Conservation (phyloP, 768 basidiomycete species). For the Leccinum sublutescens region DNA sequence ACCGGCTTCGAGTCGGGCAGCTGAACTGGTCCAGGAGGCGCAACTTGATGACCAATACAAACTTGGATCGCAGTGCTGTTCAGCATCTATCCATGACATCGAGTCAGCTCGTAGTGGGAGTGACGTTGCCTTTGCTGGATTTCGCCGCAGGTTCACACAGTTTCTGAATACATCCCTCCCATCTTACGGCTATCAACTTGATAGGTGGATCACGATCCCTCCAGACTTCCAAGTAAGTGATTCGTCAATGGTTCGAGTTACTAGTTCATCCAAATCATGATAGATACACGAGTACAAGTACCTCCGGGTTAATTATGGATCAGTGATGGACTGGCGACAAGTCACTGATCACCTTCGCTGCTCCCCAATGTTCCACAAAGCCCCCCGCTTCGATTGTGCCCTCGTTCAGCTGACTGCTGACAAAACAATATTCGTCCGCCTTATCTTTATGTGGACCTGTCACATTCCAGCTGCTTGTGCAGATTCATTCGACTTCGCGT, state of each 20-base stretch:
- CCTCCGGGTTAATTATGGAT: slow-evolving; percentile 30
- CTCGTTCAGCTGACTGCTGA: slow-evolving; percentile 14
- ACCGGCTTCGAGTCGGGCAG: no score
- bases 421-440: slow-evolving; percentile 9
- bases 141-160: neutral
- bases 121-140: neutral
- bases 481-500: neutral
- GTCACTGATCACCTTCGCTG: slow-evolving; percentile 29
- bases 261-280: neutral
- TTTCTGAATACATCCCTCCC: neutral
- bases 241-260: neutral
- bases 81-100: no score
- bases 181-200: neutral
- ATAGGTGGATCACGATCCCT: neutral
- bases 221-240: neutral
- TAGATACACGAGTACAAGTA: slow-evolving; percentile 15
- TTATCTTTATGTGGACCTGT: slow-evolving; percentile 26
- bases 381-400: slow-evolving; percentile 28
- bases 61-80: no score
- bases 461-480: neutral
- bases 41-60: no score
- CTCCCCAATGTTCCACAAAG: slow-evolving; percentile 30
- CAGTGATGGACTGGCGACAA: slow-evolving; percentile 27
- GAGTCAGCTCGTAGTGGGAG: no score
- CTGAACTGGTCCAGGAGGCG: no score